Evolutionary conservation across 495 filamentous ascomycete genomes (phyloP).

Genomic region (Talaromyces wortmannii): DNA sequence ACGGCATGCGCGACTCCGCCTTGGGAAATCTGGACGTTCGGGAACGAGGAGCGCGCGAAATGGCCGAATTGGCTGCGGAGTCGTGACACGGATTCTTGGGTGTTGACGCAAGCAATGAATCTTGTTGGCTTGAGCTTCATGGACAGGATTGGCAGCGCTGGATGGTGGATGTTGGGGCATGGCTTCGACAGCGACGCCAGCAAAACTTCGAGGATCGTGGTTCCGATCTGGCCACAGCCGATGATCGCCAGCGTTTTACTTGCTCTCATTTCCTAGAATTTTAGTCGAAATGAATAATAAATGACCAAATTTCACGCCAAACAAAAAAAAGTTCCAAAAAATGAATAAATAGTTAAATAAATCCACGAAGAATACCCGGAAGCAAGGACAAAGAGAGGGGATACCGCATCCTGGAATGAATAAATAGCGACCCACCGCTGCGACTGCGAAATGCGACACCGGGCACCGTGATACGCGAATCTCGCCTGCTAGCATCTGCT

Average conservation of each 20-base stretch:
- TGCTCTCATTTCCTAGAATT: not conserved
- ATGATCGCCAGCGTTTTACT: slow-evolving; percentile 1
- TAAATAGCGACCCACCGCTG: no score
- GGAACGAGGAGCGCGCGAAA: not conserved
- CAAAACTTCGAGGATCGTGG: not conserved
- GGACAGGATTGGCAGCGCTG: not conserved
- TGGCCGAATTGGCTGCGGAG: slow-evolving; percentile 3
- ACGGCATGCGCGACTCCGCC: slow-evolving; percentile 8
- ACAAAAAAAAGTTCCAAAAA: no score
- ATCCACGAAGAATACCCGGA: no score
- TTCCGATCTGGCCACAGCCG: slow-evolving; percentile 4
- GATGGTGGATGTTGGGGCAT: slow-evolving; percentile 1
- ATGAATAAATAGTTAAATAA: no score
- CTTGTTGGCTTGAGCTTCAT: slow-evolving; percentile 1
- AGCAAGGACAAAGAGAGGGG: no score
- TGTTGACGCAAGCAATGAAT: slow-evolving; percentile 4
- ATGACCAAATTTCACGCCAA: not conserved
- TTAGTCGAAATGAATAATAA: not conserved
- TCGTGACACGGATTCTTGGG: slow-evolving; percentile 1
- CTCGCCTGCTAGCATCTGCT: no score
- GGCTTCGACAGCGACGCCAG: slow-evolving; percentile 1
- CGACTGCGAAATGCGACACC: no score
- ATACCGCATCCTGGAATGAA: no score
- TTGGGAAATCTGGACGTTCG: slow-evolving; percentile 4
- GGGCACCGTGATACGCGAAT: no score